phyloP scores from a whole-genome alignment of 768 basidiomycete species.

The Rhodocollybia butyracea region DNA sequence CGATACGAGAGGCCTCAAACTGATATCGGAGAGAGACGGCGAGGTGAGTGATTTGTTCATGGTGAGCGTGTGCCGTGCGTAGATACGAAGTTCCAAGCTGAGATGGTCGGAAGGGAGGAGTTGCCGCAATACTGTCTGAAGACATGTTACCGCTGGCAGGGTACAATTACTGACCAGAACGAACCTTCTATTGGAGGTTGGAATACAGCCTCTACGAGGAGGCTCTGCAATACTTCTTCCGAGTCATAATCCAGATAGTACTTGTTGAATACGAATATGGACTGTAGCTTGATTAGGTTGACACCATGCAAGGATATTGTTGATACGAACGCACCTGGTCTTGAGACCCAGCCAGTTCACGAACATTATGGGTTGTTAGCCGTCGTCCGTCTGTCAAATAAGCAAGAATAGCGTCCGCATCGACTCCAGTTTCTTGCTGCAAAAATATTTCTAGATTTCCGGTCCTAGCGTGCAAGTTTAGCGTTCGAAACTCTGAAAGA shows the following conservation, averaged over 20 bases:
- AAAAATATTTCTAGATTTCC: constrained; percentile 72
- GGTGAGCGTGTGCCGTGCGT: constrained; percentile 59
- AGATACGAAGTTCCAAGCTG: constrained; percentile 67
- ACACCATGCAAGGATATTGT: background rate
- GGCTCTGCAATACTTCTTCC: constrained; percentile 59
- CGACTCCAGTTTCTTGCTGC: constrained; percentile 67
- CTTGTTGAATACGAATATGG: constrained; percentile 84
- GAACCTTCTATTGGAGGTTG: constrained; percentile 74
- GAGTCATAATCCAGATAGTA: constrained; percentile 69
- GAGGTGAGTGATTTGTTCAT: constrained; percentile 54
- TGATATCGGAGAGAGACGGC: constrained; percentile 58
- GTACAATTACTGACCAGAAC: constrained; percentile 10
- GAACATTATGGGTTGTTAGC: constrained; percentile 64
- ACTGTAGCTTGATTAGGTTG: constrained; percentile 26
- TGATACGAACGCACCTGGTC: constrained; percentile 56
- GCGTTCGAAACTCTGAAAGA: constrained; percentile 4
- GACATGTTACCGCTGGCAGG: constrained; percentile 3
- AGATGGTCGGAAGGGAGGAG: constrained; percentile 69
- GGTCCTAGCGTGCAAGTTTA: constrained; percentile 34
- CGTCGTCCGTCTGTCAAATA: constrained; percentile 80
- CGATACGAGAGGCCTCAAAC: constrained; percentile 68
- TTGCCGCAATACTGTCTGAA: constrained; percentile 58
- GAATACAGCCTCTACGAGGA: constrained; percentile 57
- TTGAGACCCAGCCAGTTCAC: constrained; percentile 70
- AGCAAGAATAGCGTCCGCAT: constrained; percentile 66